Conservation (phyloP, 73 alveolate genomes). For the Paramecium primaurelia region DNA sequence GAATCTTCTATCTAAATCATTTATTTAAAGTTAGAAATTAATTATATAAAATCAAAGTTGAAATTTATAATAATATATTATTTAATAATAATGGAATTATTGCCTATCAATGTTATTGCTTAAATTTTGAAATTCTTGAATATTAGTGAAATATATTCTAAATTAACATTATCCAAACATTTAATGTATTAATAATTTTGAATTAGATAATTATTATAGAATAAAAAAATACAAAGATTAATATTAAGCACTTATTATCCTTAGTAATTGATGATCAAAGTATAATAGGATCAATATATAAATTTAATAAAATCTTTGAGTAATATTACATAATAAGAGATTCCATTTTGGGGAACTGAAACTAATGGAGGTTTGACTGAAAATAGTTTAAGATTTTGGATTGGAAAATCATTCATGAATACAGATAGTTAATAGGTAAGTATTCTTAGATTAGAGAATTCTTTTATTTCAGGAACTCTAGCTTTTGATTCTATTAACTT, state of each 20-base stretch:
- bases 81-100: background rate
- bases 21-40: too few species aligned
- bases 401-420: constrained; percentile 33
- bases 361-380: background rate
- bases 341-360: constrained; percentile 35
- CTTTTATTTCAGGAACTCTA: background rate
- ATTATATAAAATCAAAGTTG: too few species aligned
- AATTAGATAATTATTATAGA: background rate
- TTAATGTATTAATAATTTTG: background rate
- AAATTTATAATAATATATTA: too few species aligned
- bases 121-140: background rate
- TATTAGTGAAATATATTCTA: background rate
- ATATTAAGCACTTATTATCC: background rate
- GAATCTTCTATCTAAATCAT: too few species aligned
- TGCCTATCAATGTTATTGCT: background rate
- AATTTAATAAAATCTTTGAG: background rate
- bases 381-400: constrained; percentile 46
- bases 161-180: background rate
- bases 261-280: background rate
- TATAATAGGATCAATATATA: background rate
- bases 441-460: background rate
- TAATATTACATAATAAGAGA: background rate
- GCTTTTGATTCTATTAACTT: background rate
- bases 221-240: background rate
- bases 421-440: background rate